These are phyloP conservation scores for Monosporascus sp. DNA, from an alignment of 2,329 filamentous ascomycete species.

Conservation along the genomic window DNA sequence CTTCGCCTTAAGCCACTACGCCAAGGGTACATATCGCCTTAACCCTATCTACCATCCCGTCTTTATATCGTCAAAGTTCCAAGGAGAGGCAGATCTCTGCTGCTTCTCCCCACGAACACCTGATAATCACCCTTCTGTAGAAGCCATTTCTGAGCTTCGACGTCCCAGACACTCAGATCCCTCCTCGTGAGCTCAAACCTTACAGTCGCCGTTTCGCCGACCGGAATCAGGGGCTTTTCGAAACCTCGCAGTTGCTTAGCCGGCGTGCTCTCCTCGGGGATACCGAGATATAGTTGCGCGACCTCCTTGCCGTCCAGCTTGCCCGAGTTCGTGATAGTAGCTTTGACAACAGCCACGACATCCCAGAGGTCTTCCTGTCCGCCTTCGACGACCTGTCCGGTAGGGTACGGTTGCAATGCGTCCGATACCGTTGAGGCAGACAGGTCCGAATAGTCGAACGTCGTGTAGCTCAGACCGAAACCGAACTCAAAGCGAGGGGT, in stretches of 20 bases:
- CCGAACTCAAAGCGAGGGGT: constrained; percentile 28
- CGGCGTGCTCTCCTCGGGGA: constrained; percentile 34
- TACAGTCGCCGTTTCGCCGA: constrained; percentile 38
- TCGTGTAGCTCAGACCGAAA: constrained; percentile 43
- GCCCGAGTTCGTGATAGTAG: constrained; percentile 35
- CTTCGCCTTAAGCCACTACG: too few species aligned
- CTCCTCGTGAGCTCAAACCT: constrained; percentile 49
- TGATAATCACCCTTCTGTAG: constrained; percentile 35
- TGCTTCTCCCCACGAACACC: constrained; percentile 38
- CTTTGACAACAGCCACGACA: constrained; percentile 29
- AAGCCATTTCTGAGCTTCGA: constrained; percentile 51
- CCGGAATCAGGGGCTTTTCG: constrained; percentile 46
- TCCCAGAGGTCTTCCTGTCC: constrained; percentile 41
- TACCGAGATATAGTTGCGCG: constrained; percentile 38
- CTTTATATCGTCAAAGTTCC: constrained; percentile 26
- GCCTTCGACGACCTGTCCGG: constrained; percentile 30
- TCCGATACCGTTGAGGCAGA: constrained; percentile 20
- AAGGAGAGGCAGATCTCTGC: constrained; percentile 32
- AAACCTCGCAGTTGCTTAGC: constrained; percentile 56
- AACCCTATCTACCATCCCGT: too few species aligned
- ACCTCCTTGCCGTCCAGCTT: constrained; percentile 34
- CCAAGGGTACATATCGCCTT: too few species aligned
- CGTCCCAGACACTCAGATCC: constrained; percentile 60
- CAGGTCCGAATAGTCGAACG: constrained; percentile 38
- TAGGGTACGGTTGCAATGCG: constrained; percentile 23